A percentile compares a stretch with the other conserved stretches of the same genome.
phyloP scores from a whole-genome alignment of 441 rosid species.

The Pelargonium australe region DNA sequence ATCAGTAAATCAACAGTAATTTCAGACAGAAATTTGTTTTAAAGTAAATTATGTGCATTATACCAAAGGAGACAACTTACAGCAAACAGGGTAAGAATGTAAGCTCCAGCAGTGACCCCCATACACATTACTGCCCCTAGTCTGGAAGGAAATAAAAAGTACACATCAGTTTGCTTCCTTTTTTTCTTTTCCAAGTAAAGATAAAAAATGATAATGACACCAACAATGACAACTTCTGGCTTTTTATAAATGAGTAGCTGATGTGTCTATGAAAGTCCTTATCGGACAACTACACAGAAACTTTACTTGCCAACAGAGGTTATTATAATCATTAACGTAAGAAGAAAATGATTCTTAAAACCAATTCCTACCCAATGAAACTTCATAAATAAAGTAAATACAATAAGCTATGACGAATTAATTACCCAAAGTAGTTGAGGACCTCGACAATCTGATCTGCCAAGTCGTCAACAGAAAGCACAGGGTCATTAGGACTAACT shows the following conservation, averaged over 20 bases:
- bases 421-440: conserved; percentile 86
- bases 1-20: neutral
- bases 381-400: neutral
- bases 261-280: neutral
- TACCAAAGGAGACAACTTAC: conserved; percentile 37
- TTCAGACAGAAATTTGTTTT: neutral
- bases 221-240: neutral
- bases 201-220: neutral
- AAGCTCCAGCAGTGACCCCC: conserved; percentile 99
- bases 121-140: conserved; percentile 94
- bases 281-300: neutral
- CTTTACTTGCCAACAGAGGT: neutral
- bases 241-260: conserved; percentile 2
- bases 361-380: neutral
- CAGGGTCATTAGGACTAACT: conserved; percentile 43
- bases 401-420: neutral
- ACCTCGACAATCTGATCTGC: conserved; percentile 85
- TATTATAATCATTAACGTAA: neutral
- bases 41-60: conserved; percentile 5
- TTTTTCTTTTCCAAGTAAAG: neutral
- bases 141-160: conserved; percentile 30
- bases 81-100: conserved; percentile 79
- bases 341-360: neutral
- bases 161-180: neutral
- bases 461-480: conserved; percentile 76